Evolutionary conservation across 148 eudicot species (phyloP).

Genomic region (Dysphania ambrosioides): DNA sequence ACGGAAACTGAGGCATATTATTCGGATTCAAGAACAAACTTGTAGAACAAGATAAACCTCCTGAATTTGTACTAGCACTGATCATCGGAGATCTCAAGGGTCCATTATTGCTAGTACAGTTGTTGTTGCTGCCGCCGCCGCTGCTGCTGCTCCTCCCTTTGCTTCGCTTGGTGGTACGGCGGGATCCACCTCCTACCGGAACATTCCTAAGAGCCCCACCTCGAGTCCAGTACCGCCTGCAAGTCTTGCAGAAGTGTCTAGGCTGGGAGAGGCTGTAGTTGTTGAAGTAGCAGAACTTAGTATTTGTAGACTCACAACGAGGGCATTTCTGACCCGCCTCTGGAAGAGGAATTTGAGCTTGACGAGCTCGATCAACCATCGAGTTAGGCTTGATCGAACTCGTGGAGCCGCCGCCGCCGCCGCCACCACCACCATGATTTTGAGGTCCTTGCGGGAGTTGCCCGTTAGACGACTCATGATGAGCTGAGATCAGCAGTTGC

Average conservation of each 20-base stretch:
- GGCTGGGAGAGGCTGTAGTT: slow-evolving; percentile 27
- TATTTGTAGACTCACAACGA: slow-evolving; percentile 23
- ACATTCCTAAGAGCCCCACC: slow-evolving; percentile 27
- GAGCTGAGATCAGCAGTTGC: slow-evolving; percentile 1
- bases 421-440: slow-evolving; percentile 3
- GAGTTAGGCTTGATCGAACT: slow-evolving; percentile 24
- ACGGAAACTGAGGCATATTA: slow-evolving; percentile 18
- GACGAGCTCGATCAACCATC: slow-evolving; percentile 30
- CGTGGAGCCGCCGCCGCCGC: not conserved
- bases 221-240: slow-evolving; percentile 24
- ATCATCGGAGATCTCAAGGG: not conserved
- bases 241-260: slow-evolving; percentile 24
- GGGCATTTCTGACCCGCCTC: slow-evolving; percentile 28
- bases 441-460: not conserved
- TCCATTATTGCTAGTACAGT: not conserved
- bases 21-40: slow-evolving; percentile 19
- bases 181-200: slow-evolving; percentile 25
- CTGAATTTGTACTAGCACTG: not conserved
- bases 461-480: not conserved
- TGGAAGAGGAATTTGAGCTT: slow-evolving; percentile 23
- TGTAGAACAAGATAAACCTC: slow-evolving; percentile 15
- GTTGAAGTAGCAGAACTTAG: slow-evolving; percentile 26
- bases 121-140: not conserved
- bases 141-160: slow-evolving; percentile 10
- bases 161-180: slow-evolving; percentile 20